Percentiles rank a stretch among this genome's conserved stretches.
These are phyloP conservation scores for Scortechinia acanthostroma DNA, from an alignment of 2,329 filamentous ascomycete genomes.

Conservation along the genomic window DNA sequence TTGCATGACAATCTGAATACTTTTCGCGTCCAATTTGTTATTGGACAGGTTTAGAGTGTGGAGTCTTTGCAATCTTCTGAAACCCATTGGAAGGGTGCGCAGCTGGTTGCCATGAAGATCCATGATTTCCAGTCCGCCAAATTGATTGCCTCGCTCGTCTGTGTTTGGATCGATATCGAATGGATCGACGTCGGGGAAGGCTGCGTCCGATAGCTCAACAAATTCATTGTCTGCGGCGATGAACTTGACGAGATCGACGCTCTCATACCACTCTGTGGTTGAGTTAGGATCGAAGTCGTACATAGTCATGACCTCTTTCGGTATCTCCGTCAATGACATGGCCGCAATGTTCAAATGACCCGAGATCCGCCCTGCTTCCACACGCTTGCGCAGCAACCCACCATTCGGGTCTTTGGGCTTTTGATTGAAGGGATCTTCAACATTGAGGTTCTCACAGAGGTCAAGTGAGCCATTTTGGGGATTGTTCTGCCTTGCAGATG, in stretches of 20 bases:
- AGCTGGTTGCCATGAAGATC: conserved; percentile 55
- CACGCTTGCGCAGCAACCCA: conserved; percentile 44
- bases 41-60: conserved; percentile 43
- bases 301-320: conserved; percentile 54
- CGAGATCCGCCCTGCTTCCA: conserved; percentile 49
- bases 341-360: conserved; percentile 57
- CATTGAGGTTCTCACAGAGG: conserved; percentile 22
- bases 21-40: conserved; percentile 35
- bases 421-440: conserved; percentile 38
- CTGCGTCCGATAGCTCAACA: conserved; percentile 36
- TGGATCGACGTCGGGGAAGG: conserved; percentile 42
- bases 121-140: conserved; percentile 46
- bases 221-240: conserved; percentile 62
- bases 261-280: conserved; percentile 51
- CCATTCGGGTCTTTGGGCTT: conserved; percentile 28
- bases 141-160: conserved; percentile 40
- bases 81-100: conserved; percentile 38
- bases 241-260: conserved; percentile 52
- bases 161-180: conserved; percentile 33
- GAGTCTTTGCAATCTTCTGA: conserved; percentile 41
- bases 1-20: conserved; percentile 41
- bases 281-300: conserved; percentile 35
- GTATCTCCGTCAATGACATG: conserved; percentile 48
- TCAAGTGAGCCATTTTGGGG: not conserved
- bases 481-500: conserved; percentile 33